Conservation (phyloP, 108 stramenopile species). For the Nitzschia inconspicua region DNA sequence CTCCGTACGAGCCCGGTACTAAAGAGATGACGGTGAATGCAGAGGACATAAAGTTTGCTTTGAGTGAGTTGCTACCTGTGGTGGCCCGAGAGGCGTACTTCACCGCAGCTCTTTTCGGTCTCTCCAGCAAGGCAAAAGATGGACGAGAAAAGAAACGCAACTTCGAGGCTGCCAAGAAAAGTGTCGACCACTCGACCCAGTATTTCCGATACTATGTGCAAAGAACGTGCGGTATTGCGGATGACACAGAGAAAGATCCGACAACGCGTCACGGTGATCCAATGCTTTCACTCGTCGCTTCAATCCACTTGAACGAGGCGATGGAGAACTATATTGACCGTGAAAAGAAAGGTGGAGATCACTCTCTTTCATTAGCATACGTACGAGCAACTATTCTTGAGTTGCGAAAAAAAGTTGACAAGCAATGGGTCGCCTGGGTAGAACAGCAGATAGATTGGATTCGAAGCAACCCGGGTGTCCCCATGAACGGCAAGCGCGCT, state of each 20-base stretch:
- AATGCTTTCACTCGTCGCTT: conserved; percentile 78
- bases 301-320: conserved; percentile 79
- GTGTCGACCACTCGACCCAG: conserved; percentile 77
- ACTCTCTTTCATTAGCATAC: conserved; percentile 83
- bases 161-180: conserved; percentile 79
- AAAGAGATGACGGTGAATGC: conserved; percentile 70
- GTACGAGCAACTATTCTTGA: conserved; percentile 85
- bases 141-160: conserved; percentile 87
- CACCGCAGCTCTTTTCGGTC: conserved; percentile 81
- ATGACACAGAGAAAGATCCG: conserved; percentile 49
- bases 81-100: conserved; percentile 89
- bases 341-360: conserved; percentile 86
- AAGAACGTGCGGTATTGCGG: conserved; percentile 76
- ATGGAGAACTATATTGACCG: conserved; percentile 88
- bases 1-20: conserved; percentile 34
- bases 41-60: conserved; percentile 63
- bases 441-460: conserved; percentile 89
- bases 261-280: conserved; percentile 46
- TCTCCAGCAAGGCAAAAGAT: conserved; percentile 73
- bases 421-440: conserved; percentile 86
- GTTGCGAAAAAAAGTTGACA: conserved; percentile 80
- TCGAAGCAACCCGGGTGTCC: conserved; percentile 74
- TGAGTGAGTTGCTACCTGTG: conserved; percentile 74
- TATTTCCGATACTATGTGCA: conserved; percentile 85
- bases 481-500: conserved; percentile 80